These are phyloP conservation scores for Vitis rupestris DNA, from an alignment of 164 flowering plant genomes.

Conservation along the genomic window DNA sequence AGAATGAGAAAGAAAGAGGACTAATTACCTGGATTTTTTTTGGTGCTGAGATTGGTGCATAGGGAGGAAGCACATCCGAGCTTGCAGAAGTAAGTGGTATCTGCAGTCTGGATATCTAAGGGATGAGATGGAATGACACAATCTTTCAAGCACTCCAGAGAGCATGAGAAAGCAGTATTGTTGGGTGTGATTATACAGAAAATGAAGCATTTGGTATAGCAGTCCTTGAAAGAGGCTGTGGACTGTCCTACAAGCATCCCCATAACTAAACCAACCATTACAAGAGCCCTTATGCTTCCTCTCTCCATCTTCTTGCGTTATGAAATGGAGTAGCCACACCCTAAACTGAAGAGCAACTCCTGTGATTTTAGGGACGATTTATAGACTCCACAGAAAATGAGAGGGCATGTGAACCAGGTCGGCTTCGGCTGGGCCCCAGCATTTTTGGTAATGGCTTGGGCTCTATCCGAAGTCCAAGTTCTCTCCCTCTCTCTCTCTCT, in stretches of 20 bases:
- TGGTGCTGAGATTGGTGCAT: conserved; percentile 44
- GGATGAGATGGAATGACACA: conserved; percentile 21
- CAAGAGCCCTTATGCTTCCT: not conserved
- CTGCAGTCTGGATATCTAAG: not conserved
- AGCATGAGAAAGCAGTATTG: conserved; percentile 14
- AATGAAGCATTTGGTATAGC: conserved; percentile 30
- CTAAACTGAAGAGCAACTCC: too few relatives aligned
- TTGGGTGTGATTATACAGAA: conserved; percentile 18
- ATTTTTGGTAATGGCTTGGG: too few relatives aligned
- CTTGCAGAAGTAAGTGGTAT: conserved; percentile 28
- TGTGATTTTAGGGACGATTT: too few relatives aligned
- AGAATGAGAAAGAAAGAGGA: conserved; percentile 4
- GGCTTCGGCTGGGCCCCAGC: too few relatives aligned
- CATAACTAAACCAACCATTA: conserved; percentile 20
- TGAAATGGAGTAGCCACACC: too few relatives aligned
- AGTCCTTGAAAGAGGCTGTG: conserved; percentile 21
- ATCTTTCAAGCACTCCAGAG: conserved; percentile 27
- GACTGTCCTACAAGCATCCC: conserved; percentile 17
- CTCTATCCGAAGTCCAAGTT: too few relatives aligned
- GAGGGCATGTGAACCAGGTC: too few relatives aligned
- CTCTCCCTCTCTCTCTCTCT: too few relatives aligned
- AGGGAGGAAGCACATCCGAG: conserved; percentile 43
- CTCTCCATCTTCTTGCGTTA: conserved; percentile 6
- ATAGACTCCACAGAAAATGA: too few relatives aligned
- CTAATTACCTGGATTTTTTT: conserved; percentile 29